phyloP scores from a whole-genome alignment of 73 alveolate genomes.

The Paramecium primaurelia region DNA sequence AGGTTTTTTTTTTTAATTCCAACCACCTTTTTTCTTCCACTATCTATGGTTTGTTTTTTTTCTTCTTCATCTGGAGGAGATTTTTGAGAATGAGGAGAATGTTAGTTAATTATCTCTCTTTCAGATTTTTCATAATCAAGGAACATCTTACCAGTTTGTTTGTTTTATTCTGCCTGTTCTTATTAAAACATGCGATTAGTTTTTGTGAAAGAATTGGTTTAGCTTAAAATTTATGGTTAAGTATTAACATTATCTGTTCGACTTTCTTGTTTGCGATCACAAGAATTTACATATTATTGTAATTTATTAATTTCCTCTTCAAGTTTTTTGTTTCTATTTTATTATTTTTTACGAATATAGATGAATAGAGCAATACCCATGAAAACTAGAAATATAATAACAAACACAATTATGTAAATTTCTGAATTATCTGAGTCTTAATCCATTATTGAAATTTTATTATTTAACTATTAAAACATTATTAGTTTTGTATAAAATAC shows the following conservation, averaged over 20 bases:
- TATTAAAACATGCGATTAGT: background rate
- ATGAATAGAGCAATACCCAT: background rate
- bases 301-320: background rate
- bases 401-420: background rate
- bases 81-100: background rate
- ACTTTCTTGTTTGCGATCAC: background rate
- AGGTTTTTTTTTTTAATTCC: background rate
- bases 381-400: background rate
- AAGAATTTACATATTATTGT: background rate
- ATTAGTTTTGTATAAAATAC: background rate
- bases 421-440: background rate
- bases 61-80: constrained; percentile 15
- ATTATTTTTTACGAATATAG: background rate
- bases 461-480: background rate
- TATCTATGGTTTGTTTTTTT: background rate
- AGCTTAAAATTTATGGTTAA: background rate
- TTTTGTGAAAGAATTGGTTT: background rate
- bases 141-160: background rate
- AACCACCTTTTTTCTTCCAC: background rate
- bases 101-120: background rate
- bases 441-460: background rate
- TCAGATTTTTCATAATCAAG: background rate
- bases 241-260: background rate
- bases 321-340: background rate
- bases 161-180: background rate